Evolutionary conservation across 148 eudicot genomes (phyloP).

Genomic region (Rhododendron henanense): DNA sequence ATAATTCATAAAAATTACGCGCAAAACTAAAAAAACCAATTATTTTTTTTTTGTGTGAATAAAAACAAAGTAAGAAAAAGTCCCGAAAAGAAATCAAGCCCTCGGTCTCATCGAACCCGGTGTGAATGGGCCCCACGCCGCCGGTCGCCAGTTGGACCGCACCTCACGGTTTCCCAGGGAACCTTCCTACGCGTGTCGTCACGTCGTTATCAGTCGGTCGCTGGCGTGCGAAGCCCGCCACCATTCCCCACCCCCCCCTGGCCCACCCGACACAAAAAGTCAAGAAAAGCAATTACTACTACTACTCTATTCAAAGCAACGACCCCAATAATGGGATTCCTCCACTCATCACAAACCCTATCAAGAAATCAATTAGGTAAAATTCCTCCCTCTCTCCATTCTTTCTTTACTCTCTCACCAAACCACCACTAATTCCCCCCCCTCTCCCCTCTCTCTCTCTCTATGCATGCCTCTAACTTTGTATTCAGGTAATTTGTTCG

Average conservation of each 20-base stretch:
- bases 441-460: not conserved
- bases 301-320: no score
- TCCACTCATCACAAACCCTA: conserved; percentile 7
- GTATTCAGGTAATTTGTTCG: conserved; percentile 6
- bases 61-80: no score
- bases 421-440: not conserved
- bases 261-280: not conserved
- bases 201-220: not conserved
- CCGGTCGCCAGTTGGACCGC: not conserved
- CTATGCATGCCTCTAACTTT: not conserved
- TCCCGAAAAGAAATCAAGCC: no score
- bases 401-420: not conserved
- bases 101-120: not conserved
- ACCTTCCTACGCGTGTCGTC: not conserved
- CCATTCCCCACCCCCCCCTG: not conserved
- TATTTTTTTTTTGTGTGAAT: no score
- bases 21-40: no score
- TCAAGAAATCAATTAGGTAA: no score
- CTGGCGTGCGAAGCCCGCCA: not conserved
- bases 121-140: not conserved
- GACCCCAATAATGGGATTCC: not conserved
- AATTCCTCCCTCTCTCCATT: not conserved
- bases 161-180: not conserved
- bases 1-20: no score
- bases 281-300: not conserved